These are phyloP conservation scores for Amanita pseudoporphyria DNA, from an alignment of 768 basidiomycete species.

Conservation along the genomic window DNA sequence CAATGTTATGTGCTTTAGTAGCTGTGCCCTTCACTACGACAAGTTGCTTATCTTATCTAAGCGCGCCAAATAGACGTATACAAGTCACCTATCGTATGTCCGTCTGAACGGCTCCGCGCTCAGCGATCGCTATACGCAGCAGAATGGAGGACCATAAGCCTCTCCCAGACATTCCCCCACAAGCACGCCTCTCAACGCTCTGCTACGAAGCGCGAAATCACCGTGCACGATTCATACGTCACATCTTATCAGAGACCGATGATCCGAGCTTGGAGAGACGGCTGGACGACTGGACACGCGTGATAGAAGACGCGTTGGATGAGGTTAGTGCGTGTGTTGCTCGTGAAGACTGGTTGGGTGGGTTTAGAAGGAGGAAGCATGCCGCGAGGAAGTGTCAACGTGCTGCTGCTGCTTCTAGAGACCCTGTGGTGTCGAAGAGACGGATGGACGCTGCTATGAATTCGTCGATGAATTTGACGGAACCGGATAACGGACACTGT, in stretches of 20 bases:
- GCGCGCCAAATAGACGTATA: not conserved
- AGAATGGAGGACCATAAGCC: constrained; percentile 13
- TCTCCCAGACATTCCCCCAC: constrained; percentile 24
- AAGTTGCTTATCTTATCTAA: not conserved
- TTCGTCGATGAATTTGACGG: constrained; percentile 3
- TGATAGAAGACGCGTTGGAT: constrained; percentile 38
- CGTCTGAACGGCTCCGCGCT: no score
- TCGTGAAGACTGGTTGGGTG: constrained; percentile 37
- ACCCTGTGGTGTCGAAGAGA: not conserved
- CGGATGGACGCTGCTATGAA: not conserved
- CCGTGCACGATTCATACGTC: constrained; percentile 30
- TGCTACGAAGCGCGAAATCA: constrained; percentile 31
- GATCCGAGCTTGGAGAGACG: constrained; percentile 20
- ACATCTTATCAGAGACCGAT: constrained; percentile 28
- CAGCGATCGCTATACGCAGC: not conserved
- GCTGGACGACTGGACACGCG: constrained; percentile 32
- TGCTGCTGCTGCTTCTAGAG: no score
- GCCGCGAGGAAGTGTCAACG: constrained; percentile 11
- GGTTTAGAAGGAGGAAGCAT: constrained; percentile 27
- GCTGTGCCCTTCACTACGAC: no score
- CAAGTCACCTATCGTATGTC: no score
- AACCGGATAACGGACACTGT: not conserved
- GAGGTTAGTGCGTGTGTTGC: constrained; percentile 31
- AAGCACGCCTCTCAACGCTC: constrained; percentile 18
- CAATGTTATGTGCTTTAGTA: no score